Conservation (phyloP, 805 yeast species). For the Teunomyces funiuensis region DNA sequence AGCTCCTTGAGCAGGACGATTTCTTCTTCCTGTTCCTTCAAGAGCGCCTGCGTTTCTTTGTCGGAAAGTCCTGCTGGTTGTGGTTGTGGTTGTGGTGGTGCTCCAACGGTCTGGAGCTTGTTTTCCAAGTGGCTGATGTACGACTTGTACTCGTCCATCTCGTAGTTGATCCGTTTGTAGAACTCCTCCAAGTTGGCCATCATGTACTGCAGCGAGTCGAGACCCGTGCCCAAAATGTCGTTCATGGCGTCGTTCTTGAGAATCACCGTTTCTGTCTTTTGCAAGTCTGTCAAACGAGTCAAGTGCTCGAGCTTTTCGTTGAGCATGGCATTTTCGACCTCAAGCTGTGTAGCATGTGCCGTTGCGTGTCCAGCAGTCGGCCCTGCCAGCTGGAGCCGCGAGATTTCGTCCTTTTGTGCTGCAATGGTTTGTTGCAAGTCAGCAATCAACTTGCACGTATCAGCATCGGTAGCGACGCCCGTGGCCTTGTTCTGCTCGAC, state of each 20-base stretch:
- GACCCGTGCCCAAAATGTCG: conserved; percentile 50
- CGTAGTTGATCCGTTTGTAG: conserved; percentile 46
- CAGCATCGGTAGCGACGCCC: conserved; percentile 43
- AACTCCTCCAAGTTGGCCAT: conserved; percentile 50
- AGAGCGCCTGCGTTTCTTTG: conserved; percentile 28
- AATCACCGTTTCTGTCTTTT: conserved; percentile 54
- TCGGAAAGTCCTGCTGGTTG: conserved; percentile 8
- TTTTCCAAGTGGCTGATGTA: conserved; percentile 61
- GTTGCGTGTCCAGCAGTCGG: background rate
- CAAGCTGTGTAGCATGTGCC: conserved; percentile 27
- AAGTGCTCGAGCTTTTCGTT: conserved; percentile 70
- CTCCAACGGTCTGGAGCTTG: conserved; percentile 34
- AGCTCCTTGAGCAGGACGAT: conserved; percentile 61
- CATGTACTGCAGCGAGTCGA: conserved; percentile 40
- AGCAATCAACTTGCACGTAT: conserved; percentile 43
- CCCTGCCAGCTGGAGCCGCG: conserved; percentile 19
- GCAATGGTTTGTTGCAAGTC: conserved; percentile 61
- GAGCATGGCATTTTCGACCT: conserved; percentile 63
- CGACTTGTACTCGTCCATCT: conserved; percentile 58
- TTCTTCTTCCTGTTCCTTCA: conserved; percentile 64
- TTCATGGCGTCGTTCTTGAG: conserved; percentile 60
- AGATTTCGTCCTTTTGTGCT: conserved; percentile 55
- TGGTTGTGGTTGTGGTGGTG: conserved; percentile 5
- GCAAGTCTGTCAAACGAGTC: conserved; percentile 62
- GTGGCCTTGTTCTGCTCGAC: conserved; percentile 54